A percentile compares a stretch with the other conserved stretches of the same genome.
phyloP scores from a whole-genome alignment of 371 early-diverging fungal species.

The Mortierella sp. region DNA sequence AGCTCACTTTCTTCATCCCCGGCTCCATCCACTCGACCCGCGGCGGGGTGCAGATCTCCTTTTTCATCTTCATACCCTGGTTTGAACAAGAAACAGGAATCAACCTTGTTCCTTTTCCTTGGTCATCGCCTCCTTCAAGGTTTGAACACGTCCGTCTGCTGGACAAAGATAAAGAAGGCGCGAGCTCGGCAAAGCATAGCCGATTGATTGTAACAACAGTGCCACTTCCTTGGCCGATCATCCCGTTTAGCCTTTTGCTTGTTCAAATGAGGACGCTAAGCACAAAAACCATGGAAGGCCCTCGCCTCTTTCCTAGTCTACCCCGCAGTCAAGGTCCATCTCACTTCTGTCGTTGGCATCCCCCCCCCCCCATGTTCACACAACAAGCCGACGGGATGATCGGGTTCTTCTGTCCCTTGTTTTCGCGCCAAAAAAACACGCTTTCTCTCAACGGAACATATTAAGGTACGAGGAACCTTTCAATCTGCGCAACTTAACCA shows the following conservation, averaged over 20 bases:
- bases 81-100: background rate
- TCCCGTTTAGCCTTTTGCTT: no score
- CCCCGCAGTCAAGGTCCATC: background rate
- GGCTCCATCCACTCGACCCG: no score
- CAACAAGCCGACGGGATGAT: background rate
- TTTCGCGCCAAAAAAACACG: conserved; percentile 6
- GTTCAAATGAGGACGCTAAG: no score
- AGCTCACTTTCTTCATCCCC: background rate
- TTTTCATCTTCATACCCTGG: background rate
- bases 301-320: no score
- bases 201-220: no score
- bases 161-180: background rate
- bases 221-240: no score
- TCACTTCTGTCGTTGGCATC: background rate
- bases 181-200: background rate
- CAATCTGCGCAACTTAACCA: background rate
- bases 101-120: conserved; percentile 2
- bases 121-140: background rate
- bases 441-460: background rate
- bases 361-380: background rate
- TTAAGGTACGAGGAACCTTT: background rate
- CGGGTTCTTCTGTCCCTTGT: background rate
- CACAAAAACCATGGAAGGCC: no score
- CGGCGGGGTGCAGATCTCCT: background rate
- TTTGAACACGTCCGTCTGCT: background rate